Conservation (phyloP, 305 asterid species). For the Solanum aculeatissimum region DNA sequence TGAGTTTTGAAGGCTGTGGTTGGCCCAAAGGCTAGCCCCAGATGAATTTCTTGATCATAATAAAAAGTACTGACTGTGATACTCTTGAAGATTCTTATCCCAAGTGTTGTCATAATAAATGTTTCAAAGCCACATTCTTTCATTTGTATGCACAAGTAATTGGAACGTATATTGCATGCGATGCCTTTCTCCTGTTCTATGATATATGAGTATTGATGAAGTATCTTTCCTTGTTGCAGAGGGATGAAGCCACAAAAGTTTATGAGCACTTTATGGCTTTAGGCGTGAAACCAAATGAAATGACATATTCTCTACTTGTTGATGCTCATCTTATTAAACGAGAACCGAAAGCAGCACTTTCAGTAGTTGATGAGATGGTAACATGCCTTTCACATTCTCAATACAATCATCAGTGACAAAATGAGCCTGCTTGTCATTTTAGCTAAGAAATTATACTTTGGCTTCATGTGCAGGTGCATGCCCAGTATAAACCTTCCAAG, state of each 20-base stretch:
- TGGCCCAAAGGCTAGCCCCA: background rate
- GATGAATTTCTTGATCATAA: background rate
- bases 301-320: conserved; percentile 54
- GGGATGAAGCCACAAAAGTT: conserved; percentile 76
- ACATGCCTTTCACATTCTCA: background rate
- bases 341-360: conserved; percentile 56
- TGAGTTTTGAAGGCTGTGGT: background rate
- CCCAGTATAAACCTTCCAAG: conserved; percentile 51
- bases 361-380: conserved; percentile 55
- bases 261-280: conserved; percentile 52
- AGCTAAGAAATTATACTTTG: background rate
- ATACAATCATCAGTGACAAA: background rate
- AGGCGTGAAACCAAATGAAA: conserved; percentile 61
- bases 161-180: background rate
- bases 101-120: background rate
- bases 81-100: background rate
- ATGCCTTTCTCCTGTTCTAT: background rate
- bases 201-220: background rate
- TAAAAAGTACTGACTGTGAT: too few species aligned
- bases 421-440: background rate
- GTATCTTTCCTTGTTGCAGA: conserved; percentile 34
- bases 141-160: background rate
- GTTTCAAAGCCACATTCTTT: background rate
- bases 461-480: conserved; percentile 33
- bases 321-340: conserved; percentile 66